Conservation (phyloP, 805 yeast genomes). For the Blastobotrys robertii region DNA sequence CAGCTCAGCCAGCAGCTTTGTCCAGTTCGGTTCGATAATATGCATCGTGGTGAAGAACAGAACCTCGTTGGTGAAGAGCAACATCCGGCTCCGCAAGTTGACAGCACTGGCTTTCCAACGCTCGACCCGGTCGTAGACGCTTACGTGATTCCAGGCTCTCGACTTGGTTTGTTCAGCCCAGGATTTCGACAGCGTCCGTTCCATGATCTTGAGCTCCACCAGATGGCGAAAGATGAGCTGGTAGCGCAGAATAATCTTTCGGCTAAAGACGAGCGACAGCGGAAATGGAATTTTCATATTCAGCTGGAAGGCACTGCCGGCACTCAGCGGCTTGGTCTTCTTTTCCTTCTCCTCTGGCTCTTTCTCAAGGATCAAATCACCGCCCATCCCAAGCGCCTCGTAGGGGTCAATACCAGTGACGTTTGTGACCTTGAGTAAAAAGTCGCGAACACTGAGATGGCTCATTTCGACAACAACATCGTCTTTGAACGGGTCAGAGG, state of each 20-base stretch:
- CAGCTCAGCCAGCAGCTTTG: conserved; percentile 28
- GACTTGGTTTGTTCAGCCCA: conserved; percentile 65
- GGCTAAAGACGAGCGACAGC: conserved; percentile 59
- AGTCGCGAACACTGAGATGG: conserved; percentile 25
- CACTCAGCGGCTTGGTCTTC: conserved; percentile 17
- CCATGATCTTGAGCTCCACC: conserved; percentile 51
- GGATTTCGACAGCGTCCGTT: conserved; percentile 47
- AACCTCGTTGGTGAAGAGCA: conserved; percentile 45
- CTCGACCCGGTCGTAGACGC: conserved; percentile 34
- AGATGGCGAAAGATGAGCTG: conserved; percentile 72
- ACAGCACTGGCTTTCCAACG: conserved; percentile 35
- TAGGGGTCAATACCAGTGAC: conserved; percentile 27
- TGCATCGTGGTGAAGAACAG: conserved; percentile 46
- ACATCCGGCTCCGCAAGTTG: conserved; percentile 38
- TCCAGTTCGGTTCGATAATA: conserved; percentile 50
- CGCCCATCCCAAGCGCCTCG: conserved; percentile 11
- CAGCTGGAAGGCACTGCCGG: conserved; percentile 28
- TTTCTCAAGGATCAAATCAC: conserved; percentile 9
- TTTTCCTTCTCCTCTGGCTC: conserved; percentile 15
- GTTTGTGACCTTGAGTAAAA: conserved; percentile 27
- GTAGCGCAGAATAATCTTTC: conserved; percentile 63
- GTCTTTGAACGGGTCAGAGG: conserved; percentile 28
- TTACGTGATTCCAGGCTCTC: conserved; percentile 52
- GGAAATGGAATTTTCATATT: conserved; percentile 68
- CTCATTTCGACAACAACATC: conserved; percentile 27